Percentiles rank a stretch among this genome's conserved stretches.
Conservation (phyloP, 768 basidiomycete genomes). For the Leccinum boreale region DNA sequence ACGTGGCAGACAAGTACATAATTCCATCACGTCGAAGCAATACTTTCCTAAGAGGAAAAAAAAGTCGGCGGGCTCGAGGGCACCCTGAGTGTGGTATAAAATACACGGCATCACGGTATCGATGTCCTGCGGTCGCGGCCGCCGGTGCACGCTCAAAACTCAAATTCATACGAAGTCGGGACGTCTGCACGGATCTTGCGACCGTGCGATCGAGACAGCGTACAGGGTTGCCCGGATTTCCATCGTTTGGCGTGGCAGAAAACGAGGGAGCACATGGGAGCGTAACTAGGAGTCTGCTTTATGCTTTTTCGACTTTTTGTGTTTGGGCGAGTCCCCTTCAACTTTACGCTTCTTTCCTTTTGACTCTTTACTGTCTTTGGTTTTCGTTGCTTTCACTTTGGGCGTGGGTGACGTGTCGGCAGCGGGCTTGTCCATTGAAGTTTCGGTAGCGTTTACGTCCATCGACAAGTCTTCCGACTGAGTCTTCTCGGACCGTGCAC, state of each 20-base stretch:
- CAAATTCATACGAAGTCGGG: background rate
- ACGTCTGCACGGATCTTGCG: background rate
- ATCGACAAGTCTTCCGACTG: conserved; percentile 9
- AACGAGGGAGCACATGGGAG: background rate
- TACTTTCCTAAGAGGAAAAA: too few species aligned
- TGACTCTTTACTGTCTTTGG: conserved; percentile 26
- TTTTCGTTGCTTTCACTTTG: conserved; percentile 3
- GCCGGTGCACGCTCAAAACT: background rate
- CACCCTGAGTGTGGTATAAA: background rate
- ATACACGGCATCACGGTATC: background rate
- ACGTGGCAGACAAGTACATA: too few species aligned
- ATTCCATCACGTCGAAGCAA: too few species aligned
- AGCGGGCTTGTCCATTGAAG: conserved; percentile 20
- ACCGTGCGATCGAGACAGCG: background rate
- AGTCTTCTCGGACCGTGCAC: conserved; percentile 36
- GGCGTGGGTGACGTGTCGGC: background rate
- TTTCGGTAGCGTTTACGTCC: conserved; percentile 25
- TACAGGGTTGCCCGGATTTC: background rate
- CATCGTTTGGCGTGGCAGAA: background rate
- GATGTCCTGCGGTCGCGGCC: background rate
- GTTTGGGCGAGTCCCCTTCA: conserved; percentile 44
- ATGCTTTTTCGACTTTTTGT: conserved; percentile 49
- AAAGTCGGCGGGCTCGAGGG: too few species aligned
- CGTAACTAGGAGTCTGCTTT: conserved; percentile 25
- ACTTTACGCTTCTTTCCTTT: conserved; percentile 46